Evolutionary conservation across 495 filamentous ascomycete genomes (phyloP).

Genomic region (Usnea hakonensis): DNA sequence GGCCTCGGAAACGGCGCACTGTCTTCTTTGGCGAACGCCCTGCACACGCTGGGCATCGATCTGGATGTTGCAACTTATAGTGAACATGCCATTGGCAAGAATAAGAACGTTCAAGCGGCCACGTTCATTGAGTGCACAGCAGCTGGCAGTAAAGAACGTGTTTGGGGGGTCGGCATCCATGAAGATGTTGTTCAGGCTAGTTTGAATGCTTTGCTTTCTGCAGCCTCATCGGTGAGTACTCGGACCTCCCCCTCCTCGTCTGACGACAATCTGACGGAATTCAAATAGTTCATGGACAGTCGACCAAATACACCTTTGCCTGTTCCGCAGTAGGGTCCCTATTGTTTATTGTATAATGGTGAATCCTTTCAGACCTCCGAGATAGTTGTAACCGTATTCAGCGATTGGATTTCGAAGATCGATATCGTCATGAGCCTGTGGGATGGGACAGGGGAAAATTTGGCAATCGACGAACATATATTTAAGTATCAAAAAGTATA

Average conservation of each 20-base stretch:
- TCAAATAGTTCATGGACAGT: constrained; percentile 16
- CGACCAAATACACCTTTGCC: constrained; percentile 15
- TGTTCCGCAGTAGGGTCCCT: neutral
- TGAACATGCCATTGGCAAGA: constrained; percentile 74
- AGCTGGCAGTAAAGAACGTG: constrained; percentile 56
- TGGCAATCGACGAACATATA: neutral
- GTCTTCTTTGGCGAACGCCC: constrained; percentile 76
- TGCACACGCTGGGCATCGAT: constrained; percentile 74
- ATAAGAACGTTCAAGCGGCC: constrained; percentile 77
- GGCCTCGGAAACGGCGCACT: constrained; percentile 87
- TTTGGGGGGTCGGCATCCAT: constrained; percentile 96
- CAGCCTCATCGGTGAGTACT: constrained; percentile 47
- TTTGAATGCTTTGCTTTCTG: constrained; percentile 79
- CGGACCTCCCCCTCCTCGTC: neutral
- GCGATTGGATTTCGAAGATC: neutral
- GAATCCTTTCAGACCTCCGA: neutral
- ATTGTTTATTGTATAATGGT: neutral
- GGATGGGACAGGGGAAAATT: neutral
- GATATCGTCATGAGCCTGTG: neutral
- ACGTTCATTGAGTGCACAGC: constrained; percentile 89
- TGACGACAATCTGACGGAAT: neutral
- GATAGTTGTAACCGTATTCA: neutral
- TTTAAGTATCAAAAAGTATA: neutral
- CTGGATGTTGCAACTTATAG: constrained; percentile 93
- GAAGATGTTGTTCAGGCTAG: constrained; percentile 90